phyloP scores from a whole-genome alignment of 2,329 filamentous ascomycete species.

The Thelonectria rubi region DNA sequence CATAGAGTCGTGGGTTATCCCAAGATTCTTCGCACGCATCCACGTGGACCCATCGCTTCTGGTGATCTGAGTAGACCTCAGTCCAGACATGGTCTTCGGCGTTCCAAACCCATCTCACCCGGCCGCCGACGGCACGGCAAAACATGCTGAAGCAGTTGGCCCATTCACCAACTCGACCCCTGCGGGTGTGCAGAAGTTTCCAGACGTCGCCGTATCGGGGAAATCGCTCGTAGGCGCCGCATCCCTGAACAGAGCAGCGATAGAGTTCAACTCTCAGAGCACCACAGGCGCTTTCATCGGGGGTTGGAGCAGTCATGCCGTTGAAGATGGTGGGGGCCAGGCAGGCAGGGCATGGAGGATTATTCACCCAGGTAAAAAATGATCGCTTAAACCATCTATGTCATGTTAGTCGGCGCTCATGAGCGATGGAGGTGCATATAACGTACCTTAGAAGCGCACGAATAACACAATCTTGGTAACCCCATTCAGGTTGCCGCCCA shows the following conservation, averaged over 20 bases:
- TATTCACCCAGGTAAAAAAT: constrained; percentile 98
- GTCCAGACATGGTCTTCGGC: constrained; percentile 98
- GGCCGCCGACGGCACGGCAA: constrained; percentile 88
- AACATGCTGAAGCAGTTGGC: constrained; percentile 99
- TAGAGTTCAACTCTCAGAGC: constrained; percentile 91
- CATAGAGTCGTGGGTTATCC: constrained; percentile 92
- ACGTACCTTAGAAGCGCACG: constrained; percentile 82
- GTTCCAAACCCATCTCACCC: constrained; percentile 98
- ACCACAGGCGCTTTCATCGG: constrained; percentile 88
- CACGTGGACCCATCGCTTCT: constrained; percentile 95
- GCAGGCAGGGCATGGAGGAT: constrained; percentile 86
- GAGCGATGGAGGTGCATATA: constrained; percentile 3
- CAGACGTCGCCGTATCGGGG: constrained; percentile 96
- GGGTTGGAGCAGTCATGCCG: constrained; percentile 84
- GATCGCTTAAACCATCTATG: constrained; percentile 86
- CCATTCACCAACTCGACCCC: constrained; percentile 93
- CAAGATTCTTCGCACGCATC: constrained; percentile 94
- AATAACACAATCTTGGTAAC: constrained; percentile 97
- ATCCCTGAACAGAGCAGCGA: constrained; percentile 79
- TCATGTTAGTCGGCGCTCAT: constrained; percentile 29
- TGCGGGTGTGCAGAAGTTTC: constrained; percentile 84
- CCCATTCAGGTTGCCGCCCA: constrained; percentile 86
- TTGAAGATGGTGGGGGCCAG: constrained; percentile 82
- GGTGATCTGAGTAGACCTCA: constrained; percentile 94
- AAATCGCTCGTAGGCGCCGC: constrained; percentile 85